phyloP scores from a whole-genome alignment of 2,329 filamentous ascomycete species.

The Colletotrichum phormii region DNA sequence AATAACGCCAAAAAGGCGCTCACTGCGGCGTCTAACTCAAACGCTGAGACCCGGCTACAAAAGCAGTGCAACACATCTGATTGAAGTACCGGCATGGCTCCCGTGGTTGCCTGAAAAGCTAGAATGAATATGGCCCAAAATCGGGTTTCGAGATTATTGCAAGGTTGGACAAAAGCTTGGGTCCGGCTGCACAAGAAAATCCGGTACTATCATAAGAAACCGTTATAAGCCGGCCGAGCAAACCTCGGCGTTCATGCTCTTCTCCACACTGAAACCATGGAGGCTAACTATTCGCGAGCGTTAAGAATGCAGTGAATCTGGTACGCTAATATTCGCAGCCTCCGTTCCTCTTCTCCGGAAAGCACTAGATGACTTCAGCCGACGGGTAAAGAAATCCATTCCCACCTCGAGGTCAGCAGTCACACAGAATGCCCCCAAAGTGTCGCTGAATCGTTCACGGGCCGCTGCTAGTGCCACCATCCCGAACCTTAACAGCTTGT shows the following conservation, averaged over 20 bases:
- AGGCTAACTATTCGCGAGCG: too few relatives aligned
- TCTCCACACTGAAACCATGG: background rate
- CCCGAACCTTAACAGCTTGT: constrained; percentile 22
- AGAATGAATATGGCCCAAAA: background rate
- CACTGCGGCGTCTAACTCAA: background rate
- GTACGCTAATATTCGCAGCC: background rate
- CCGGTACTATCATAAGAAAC: background rate
- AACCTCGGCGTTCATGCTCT: background rate
- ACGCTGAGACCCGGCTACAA: background rate
- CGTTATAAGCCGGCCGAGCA: background rate
- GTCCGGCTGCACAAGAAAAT: background rate
- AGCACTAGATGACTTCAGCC: background rate
- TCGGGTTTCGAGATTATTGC: background rate
- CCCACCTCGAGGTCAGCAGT: background rate
- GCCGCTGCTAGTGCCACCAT: constrained; percentile 16
- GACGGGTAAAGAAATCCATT: background rate
- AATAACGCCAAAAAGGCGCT: background rate
- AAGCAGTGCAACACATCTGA: background rate
- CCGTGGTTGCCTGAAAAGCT: background rate
- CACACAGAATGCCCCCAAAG: background rate
- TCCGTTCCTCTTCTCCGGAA: background rate
- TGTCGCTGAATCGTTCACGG: background rate
- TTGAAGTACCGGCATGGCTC: background rate
- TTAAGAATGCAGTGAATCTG: background rate
- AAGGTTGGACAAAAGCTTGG: background rate